Evolutionary conservation across 2,329 filamentous ascomycete genomes (phyloP), one percentile per base, ranked within the genome.

Genomic region (Hymenoscyphus occultus): DNA sequence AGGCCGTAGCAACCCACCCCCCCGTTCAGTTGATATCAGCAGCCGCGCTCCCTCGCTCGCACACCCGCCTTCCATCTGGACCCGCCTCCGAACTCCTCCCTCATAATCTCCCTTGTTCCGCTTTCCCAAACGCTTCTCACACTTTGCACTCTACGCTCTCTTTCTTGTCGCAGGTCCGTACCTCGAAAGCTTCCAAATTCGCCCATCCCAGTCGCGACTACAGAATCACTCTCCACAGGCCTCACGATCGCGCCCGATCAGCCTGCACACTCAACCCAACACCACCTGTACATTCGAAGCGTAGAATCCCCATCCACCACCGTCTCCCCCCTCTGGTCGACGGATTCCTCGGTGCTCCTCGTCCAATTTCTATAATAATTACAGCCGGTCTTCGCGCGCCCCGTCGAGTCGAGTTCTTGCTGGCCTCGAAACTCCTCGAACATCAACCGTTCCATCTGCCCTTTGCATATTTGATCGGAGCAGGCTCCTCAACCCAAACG

Each of bases 351-450:
- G 56, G 28, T 42, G 13, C 22, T 39, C 54, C 62, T 57, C 60
- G 62, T 69, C 58, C 63, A 57, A 67, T 68, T 67, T 65, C 59
- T 64, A 61, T 69, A 70, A 68, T 71, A 68, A 64, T 69, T 69
- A 56, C 61, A 68, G 68, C 63, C 69, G 68, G 70, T 69, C 65
- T 70, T 60, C 63, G 57, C 28, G 35, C 60, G n/a, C 40, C 57
- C 57, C 59, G 61, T 67, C 70, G 72, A 74, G 73, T 74, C 69
- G 71, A 72, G 70, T 72, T 74, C 72, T 70, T 71, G 74, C 73
- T 75, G 73, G 72, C 67, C 74, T 74, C 74, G 73, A 74, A 73
- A 71, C 70, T 73, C 72, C 72, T 75, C 72, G 72, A 72, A 74
- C 74, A 70, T 67, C 69, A 69, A 72, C 71, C 69, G 72, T 74